These are phyloP conservation scores for Candida rishiriensis DNA, from an alignment of 805 yeast genomes.

Conservation along the genomic window DNA sequence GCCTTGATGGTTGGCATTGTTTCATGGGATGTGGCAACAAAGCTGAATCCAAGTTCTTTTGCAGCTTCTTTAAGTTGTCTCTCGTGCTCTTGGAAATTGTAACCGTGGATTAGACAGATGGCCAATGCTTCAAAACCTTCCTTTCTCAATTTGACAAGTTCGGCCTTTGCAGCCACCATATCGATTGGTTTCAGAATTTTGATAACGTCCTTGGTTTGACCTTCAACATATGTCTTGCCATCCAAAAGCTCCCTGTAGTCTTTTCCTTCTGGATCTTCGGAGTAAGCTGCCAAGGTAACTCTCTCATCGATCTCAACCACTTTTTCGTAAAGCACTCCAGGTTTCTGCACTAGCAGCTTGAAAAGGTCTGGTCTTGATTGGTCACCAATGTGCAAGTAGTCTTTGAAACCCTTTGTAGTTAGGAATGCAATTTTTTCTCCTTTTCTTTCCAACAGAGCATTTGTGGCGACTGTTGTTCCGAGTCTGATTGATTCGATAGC, in stretches of 20 bases:
- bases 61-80: slow-evolving; percentile 31
- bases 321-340: slow-evolving; percentile 63
- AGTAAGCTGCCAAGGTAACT: slow-evolving; percentile 75
- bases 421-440: slow-evolving; percentile 85
- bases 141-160: slow-evolving; percentile 21
- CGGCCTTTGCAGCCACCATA: slow-evolving; percentile 11
- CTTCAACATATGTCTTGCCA: slow-evolving; percentile 27
- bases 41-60: slow-evolving; percentile 45
- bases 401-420: slow-evolving; percentile 86
- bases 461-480: slow-evolving; percentile 97
- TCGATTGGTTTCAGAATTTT: slow-evolving; percentile 34
- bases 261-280: slow-evolving; percentile 59
- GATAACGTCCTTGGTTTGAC: slow-evolving; percentile 37
- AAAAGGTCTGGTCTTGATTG: slow-evolving; percentile 90
- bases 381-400: slow-evolving; percentile 78
- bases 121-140: slow-evolving; percentile 32
- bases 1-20: slow-evolving; percentile 35
- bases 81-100: slow-evolving; percentile 33
- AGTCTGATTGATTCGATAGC: slow-evolving; percentile 66
- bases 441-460: slow-evolving; percentile 87
- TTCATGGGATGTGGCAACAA: slow-evolving; percentile 32
- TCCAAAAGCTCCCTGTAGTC: slow-evolving; percentile 18
- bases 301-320: slow-evolving; percentile 89
- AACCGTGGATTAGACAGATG: slow-evolving; percentile 34
- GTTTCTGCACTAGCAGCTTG: slow-evolving; percentile 70